phyloP scores from a whole-genome alignment of 2,329 filamentous ascomycete species.

The Paraphaeosphaeria sporulosa region DNA sequence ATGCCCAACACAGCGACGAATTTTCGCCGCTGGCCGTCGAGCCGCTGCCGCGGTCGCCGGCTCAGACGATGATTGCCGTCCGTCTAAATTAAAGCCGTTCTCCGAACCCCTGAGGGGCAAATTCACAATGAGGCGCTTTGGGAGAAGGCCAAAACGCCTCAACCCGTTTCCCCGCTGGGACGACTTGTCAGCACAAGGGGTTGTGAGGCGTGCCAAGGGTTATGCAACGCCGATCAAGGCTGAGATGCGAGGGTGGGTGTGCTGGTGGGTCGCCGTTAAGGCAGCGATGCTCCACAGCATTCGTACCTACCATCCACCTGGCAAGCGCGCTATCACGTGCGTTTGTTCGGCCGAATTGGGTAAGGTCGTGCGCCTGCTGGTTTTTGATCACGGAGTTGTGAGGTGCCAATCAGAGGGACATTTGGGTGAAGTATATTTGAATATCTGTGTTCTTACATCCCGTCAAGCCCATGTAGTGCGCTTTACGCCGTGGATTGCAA shows the following conservation, averaged over 20 bases:
- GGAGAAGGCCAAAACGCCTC: conserved; percentile 20
- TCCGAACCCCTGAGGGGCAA: conserved; percentile 38
- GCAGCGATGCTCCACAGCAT: background rate
- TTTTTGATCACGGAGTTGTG: background rate
- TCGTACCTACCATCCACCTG: background rate
- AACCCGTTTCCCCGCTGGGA: conserved; percentile 29
- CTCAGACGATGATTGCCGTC: conserved; percentile 17
- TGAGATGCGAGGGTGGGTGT: conserved; percentile 1
- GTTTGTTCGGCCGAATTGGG: no score
- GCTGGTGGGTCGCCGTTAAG: background rate
- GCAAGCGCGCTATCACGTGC: conserved; percentile 1
- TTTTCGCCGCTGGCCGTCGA: background rate
- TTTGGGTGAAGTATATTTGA: background rate
- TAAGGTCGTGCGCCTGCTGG: background rate
- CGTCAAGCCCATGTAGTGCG: no score
- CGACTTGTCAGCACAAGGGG: conserved; percentile 19
- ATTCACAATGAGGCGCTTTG: conserved; percentile 25
- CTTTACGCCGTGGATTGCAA: no score
- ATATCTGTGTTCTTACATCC: background rate
- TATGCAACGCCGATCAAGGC: conserved; percentile 27
- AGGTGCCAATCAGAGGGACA: background rate
- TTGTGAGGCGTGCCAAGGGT: conserved; percentile 21
- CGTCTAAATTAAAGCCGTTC: conserved; percentile 28
- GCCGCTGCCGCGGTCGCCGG: conserved; percentile 1
- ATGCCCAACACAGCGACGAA: conserved; percentile 30